Conservation (phyloP, 176 grass and related monocot species). For the Canna indica region DNA sequence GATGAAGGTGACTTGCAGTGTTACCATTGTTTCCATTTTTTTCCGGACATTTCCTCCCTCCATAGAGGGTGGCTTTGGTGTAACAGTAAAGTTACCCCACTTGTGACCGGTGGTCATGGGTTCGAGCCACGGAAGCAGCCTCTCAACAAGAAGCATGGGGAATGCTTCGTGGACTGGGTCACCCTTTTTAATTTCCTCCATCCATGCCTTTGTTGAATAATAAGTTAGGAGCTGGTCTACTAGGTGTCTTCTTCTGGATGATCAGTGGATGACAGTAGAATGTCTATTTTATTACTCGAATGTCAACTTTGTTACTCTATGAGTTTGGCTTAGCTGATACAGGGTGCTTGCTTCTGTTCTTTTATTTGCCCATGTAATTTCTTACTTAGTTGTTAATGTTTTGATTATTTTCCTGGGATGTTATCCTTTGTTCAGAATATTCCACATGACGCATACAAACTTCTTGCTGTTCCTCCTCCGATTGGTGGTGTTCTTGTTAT, state of each 20-base stretch:
- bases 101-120: no score
- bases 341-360: neutral
- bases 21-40: neutral
- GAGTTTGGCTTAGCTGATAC: no score
- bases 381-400: neutral
- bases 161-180: no score
- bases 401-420: neutral
- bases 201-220: neutral
- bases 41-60: neutral
- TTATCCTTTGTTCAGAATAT: constrained; percentile 47
- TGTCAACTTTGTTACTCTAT: no score
- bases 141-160: no score
- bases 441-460: constrained; percentile 84
- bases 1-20: neutral
- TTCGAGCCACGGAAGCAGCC: no score
- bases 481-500: constrained; percentile 88
- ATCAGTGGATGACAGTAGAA: neutral
- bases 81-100: no score
- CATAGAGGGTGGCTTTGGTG: no score
- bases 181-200: no score
- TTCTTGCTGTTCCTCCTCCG: constrained; percentile 85
- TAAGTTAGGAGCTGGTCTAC: neutral
- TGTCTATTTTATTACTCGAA: neutral
- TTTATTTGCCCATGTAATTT: neutral
- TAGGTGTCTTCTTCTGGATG: neutral